phyloP scores from a whole-genome alignment of 108 stramenopile species.

The Fragilaria crotonensis region DNA sequence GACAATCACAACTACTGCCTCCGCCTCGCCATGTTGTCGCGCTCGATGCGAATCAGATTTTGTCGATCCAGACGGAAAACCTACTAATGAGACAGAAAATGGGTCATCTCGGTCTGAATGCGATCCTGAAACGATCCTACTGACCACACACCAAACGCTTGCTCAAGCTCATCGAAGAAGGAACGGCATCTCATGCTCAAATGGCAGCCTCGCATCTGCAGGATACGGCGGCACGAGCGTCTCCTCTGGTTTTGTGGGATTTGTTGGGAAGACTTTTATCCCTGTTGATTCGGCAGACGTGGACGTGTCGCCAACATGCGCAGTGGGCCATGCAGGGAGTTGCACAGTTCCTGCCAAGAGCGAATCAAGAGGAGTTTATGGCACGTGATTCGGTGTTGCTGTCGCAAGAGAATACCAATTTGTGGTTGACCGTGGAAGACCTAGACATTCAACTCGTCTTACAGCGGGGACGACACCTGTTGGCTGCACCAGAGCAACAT shows the following conservation, averaged over 20 bases:
- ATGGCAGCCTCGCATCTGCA: conserved; percentile 25
- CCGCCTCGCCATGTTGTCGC: no score
- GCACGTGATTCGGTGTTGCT: conserved; percentile 9
- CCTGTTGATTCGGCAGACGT: conserved; percentile 17
- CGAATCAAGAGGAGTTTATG: conserved; percentile 59
- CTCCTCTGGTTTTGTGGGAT: conserved; percentile 42
- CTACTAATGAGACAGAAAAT: no score
- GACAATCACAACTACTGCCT: no score
- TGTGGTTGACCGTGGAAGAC: conserved; percentile 34
- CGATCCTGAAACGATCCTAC: neutral
- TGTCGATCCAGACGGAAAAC: no score
- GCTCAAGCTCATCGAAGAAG: conserved; percentile 61
- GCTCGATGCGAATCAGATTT: no score
- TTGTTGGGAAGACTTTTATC: conserved; percentile 38
- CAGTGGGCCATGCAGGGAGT: conserved; percentile 59
- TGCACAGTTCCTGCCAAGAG: conserved; percentile 46
- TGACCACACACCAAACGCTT: conserved; percentile 27
- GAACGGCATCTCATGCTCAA: conserved; percentile 49
- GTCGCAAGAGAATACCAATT: conserved; percentile 11
- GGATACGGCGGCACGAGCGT: conserved; percentile 7
- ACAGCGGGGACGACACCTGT: conserved; percentile 36
- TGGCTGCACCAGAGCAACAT: conserved; percentile 37
- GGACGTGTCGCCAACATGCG: conserved; percentile 55
- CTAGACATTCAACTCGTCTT: conserved; percentile 2
- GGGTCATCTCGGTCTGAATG: no score